phyloP scores from a whole-genome alignment of 2,329 filamentous ascomycete species.

The Apiospora rasikravindrae region DNA sequence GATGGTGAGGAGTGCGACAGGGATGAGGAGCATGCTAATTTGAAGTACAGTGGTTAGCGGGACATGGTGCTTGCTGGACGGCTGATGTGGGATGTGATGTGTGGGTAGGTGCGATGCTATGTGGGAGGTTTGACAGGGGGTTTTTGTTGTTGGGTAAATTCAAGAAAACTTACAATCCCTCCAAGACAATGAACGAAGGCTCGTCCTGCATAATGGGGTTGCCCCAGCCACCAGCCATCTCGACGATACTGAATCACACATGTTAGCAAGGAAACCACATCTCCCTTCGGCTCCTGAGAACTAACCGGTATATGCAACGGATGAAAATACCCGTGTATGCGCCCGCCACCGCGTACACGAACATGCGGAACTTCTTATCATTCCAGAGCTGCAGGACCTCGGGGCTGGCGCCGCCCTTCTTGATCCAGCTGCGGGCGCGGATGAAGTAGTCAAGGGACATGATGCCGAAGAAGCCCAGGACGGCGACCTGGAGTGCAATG shows the following conservation, averaged over 20 bases:
- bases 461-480: constrained; percentile 52
- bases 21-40: constrained; percentile 55
- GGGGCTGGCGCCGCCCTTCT: constrained; percentile 34
- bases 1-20: constrained; percentile 53
- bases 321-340: constrained; percentile 54
- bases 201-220: constrained; percentile 69
- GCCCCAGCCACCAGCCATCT: constrained; percentile 69
- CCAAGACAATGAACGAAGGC: constrained; percentile 63
- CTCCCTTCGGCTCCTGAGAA: constrained; percentile 17
- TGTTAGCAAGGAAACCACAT: not conserved
- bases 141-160: too few relatives aligned
- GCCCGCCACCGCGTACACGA: constrained; percentile 48
- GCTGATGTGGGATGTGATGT: not conserved
- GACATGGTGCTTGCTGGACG: constrained; percentile 4
- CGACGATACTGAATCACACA: constrained; percentile 53
- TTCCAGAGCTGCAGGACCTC: constrained; percentile 47
- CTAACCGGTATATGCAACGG: constrained; percentile 61
- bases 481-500: constrained; percentile 58
- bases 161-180: constrained; percentile 50
- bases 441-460: constrained; percentile 52
- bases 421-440: constrained; percentile 47
- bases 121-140: not conserved
- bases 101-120: too few relatives aligned
- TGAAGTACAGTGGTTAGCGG: not conserved
- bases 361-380: constrained; percentile 48